Evolutionary conservation across 140 eudicot species (phyloP).

Genomic region (Ambrosia hybrid): DNA sequence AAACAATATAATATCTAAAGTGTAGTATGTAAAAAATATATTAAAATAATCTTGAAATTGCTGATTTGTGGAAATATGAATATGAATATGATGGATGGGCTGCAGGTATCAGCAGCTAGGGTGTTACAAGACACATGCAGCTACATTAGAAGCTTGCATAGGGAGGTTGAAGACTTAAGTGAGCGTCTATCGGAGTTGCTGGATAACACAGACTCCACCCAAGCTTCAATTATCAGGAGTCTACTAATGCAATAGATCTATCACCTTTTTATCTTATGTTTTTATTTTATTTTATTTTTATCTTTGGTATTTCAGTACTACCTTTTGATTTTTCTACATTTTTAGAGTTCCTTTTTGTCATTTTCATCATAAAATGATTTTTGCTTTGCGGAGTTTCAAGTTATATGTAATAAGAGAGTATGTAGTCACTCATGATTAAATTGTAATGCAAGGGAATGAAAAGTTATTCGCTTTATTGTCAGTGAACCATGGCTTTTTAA

Average conservation of each 20-base stretch:
- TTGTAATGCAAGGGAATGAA: background rate
- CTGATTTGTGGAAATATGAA: background rate
- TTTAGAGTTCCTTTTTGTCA: constrained; percentile 15
- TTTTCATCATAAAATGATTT: constrained; percentile 28
- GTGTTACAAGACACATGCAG: constrained; percentile 78
- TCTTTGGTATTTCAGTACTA: constrained; percentile 11
- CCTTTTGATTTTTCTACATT: constrained; percentile 5
- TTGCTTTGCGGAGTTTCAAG: constrained; percentile 15
- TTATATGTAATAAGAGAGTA: constrained; percentile 12
- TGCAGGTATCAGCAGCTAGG: constrained; percentile 72
- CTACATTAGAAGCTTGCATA: constrained; percentile 68
- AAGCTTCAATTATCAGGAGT: constrained; percentile 73
- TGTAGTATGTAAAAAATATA: background rate
- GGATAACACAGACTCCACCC: constrained; percentile 50
- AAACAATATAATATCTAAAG: background rate
- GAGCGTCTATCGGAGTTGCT: constrained; percentile 61
- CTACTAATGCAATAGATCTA: constrained; percentile 48
- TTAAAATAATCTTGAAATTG: background rate
- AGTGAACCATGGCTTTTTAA: no score
- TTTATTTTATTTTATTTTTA: background rate
- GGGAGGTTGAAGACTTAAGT: constrained; percentile 73
- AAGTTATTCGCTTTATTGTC: background rate
- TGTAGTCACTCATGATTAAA: constrained; percentile 1
- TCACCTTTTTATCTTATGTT: background rate
- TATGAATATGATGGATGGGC: background rate